Conservation (phyloP, 805 yeast genomes). For the Phaffomyces thermotolerans region DNA sequence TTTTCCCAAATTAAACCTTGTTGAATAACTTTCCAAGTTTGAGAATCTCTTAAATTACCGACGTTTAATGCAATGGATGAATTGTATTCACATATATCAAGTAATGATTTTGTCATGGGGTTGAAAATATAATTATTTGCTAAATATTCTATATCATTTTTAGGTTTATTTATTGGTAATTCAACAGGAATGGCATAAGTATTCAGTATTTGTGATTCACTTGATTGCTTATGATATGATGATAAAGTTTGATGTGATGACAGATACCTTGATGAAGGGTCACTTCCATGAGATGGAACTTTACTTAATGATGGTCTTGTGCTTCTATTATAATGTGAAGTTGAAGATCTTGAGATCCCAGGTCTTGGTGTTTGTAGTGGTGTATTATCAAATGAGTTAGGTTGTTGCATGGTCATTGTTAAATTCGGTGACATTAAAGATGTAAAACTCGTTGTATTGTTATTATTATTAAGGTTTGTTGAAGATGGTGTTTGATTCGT, state of each 20-base stretch:
- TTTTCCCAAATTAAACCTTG: slow-evolving; percentile 36
- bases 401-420: slow-evolving; percentile 7
- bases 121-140: slow-evolving; percentile 41
- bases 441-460: too few relatives aligned
- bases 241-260: slow-evolving; percentile 1
- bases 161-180: slow-evolving; percentile 19
- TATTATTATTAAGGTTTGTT: too few relatives aligned
- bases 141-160: slow-evolving; percentile 37
- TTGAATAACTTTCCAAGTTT: slow-evolving; percentile 54
- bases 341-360: slow-evolving; percentile 19
- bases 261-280: slow-evolving; percentile 1
- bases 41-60: slow-evolving; percentile 46
- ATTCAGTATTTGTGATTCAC: slow-evolving; percentile 11
- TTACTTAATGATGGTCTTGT: slow-evolving; percentile 14
- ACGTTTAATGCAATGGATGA: slow-evolving; percentile 49
- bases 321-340: slow-evolving; percentile 8
- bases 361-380: slow-evolving; percentile 19
- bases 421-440: slow-evolving; percentile 5
- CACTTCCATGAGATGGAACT: slow-evolving; percentile 13
- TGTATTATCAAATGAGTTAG: background rate
- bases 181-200: slow-evolving; percentile 20
- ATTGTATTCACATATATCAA: slow-evolving; percentile 46
- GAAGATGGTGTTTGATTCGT: slow-evolving; percentile 4
- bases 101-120: slow-evolving; percentile 35
- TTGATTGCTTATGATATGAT: background rate